phyloP scores from a whole-genome alignment of 768 basidiomycete species.

The Xerocomellus intermedius region DNA sequence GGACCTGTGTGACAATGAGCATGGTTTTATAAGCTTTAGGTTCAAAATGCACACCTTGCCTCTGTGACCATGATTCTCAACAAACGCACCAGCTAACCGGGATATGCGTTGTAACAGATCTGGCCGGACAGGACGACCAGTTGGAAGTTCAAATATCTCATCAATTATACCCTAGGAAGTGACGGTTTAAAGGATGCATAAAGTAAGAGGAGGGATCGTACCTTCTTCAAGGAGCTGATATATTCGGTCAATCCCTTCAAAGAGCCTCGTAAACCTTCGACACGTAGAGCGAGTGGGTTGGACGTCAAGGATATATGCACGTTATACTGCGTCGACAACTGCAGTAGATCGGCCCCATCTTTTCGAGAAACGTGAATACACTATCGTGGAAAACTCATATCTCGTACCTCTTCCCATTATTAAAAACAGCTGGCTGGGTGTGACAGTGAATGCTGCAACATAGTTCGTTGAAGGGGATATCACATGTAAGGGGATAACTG shows the following conservation, averaged over 20 bases:
- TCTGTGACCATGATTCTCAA: slow-evolving; percentile 48
- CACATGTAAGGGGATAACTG: slow-evolving; percentile 23
- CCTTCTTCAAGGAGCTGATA: slow-evolving; percentile 50
- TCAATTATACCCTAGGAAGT: slow-evolving; percentile 26
- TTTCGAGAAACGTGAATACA: slow-evolving; percentile 8
- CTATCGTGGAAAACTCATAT: neutral
- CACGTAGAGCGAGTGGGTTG: slow-evolving; percentile 56
- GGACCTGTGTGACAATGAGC: slow-evolving; percentile 41
- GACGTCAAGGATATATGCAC: slow-evolving; percentile 59
- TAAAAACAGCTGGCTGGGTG: slow-evolving; percentile 61
- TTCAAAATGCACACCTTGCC: slow-evolving; percentile 41
- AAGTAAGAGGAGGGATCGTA: slow-evolving; percentile 17
- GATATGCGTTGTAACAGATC: slow-evolving; percentile 64
- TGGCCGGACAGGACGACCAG: slow-evolving; percentile 38
- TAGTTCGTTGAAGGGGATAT: slow-evolving; percentile 1
- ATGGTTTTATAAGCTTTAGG: neutral
- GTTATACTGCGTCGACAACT: slow-evolving; percentile 56
- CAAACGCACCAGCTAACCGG: slow-evolving; percentile 61
- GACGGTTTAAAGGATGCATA: neutral
- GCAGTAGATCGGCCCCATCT: slow-evolving; percentile 67
- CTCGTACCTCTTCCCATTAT: slow-evolving; percentile 66
- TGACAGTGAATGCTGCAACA: slow-evolving; percentile 52
- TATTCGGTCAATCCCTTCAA: slow-evolving; percentile 48
- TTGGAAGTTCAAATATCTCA: slow-evolving; percentile 44
- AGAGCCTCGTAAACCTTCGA: slow-evolving; percentile 56